phyloP scores from a whole-genome alignment of 2,329 filamentous ascomycete species.

The Gyromitra esculenta region DNA sequence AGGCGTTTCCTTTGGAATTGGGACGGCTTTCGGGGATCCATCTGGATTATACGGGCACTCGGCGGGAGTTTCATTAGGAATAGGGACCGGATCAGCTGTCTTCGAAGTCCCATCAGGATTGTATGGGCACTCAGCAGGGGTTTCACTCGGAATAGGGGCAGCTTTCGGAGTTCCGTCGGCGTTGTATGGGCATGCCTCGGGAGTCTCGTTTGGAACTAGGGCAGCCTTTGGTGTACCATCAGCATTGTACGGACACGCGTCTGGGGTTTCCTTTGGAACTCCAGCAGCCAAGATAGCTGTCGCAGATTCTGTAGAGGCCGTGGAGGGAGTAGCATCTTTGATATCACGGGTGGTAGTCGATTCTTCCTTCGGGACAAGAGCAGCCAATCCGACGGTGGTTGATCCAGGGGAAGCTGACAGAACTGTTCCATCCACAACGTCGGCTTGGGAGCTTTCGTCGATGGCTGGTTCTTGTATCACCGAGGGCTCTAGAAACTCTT shows the following conservation, averaged over 20 bases:
- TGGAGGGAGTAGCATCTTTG: conserved; percentile 70
- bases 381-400: conserved; percentile 76
- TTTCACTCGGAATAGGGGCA: conserved; percentile 12
- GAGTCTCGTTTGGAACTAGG: conserved; percentile 11
- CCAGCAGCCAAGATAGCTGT: conserved; percentile 75
- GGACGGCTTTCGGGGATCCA: conserved; percentile 28
- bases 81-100: conserved; percentile 13
- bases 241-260: conserved; percentile 1
- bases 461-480: conserved; percentile 20
- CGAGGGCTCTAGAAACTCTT: neutral
- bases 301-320: conserved; percentile 74
- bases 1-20: conserved; percentile 36
- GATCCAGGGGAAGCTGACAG: conserved; percentile 75
- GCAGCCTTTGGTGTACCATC: conserved; percentile 8
- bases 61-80: conserved; percentile 20
- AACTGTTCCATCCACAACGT: conserved; percentile 63
- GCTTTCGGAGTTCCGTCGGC: conserved; percentile 28
- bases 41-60: conserved; percentile 38
- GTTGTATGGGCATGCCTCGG: conserved; percentile 29
- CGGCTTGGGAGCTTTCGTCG: conserved; percentile 58
- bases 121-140: conserved; percentile 36
- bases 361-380: conserved; percentile 61
- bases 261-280: conserved; percentile 67
- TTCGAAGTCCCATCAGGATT: conserved; percentile 25
- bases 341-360: conserved; percentile 62